Percentiles rank a stretch among this genome's conserved stretches.
These are phyloP conservation scores for Pneumocystis sp. DNA, from an alignment of 1,139 yeast species.

Conservation along the genomic window DNA sequence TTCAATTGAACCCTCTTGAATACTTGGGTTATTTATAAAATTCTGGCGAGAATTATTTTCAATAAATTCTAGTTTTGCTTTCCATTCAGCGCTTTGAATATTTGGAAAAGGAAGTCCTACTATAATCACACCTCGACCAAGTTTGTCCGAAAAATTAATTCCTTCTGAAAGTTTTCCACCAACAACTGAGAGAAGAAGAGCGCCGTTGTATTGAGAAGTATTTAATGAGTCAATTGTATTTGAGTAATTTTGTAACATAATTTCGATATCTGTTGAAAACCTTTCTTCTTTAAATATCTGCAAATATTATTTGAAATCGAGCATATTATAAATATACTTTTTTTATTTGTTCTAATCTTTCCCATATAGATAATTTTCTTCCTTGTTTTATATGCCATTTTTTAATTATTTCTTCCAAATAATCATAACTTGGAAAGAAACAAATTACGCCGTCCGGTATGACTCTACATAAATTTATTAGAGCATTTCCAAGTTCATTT, in stretches of 20 bases:
- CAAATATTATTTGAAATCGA: conserved; percentile 24
- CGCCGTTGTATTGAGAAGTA: conserved; percentile 32
- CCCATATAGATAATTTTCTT: conserved; percentile 13
- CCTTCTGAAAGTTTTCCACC: conserved; percentile 95
- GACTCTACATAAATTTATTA: conserved; percentile 30
- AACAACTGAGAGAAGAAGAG: conserved; percentile 66
- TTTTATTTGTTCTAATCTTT: conserved; percentile 6
- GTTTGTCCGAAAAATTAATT: conserved; percentile 70
- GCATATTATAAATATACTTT: conserved; percentile 22
- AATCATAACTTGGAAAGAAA: conserved; percentile 70
- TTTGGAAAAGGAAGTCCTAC: conserved; percentile 87
- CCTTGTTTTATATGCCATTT: conserved; percentile 35
- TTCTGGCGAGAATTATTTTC: conserved; percentile 27
- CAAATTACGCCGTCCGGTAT: conserved; percentile 67
- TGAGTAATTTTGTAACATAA: conserved; percentile 39
- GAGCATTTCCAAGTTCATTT: conserved; percentile 36
- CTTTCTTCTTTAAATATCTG: conserved; percentile 44
- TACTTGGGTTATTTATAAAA: neutral
- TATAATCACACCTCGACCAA: conserved; percentile 80
- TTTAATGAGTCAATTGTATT: conserved; percentile 12
- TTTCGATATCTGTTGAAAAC: conserved; percentile 30
- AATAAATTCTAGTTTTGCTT: conserved; percentile 55
- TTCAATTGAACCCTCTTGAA: conserved; percentile 30
- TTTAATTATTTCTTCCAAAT: conserved; percentile 36
- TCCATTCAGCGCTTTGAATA: conserved; percentile 64